phyloP scores from a whole-genome alignment of 2,329 filamentous ascomycete genomes.

The Penicillium capsulatum region DNA sequence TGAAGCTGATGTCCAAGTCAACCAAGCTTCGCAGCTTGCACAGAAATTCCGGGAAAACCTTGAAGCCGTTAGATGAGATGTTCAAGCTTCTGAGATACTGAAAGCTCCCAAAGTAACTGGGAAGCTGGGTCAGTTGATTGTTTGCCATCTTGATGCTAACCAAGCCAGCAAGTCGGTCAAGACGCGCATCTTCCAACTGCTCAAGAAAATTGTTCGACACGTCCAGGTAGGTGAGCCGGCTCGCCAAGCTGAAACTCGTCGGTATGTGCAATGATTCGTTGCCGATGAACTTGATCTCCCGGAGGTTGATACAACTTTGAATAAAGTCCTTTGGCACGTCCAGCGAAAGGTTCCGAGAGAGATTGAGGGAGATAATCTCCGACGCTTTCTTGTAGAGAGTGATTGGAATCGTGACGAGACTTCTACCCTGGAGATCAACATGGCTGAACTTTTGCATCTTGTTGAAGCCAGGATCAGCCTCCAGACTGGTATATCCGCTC shows the following conservation, averaged over 20 bases:
- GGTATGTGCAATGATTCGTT: conserved; percentile 88
- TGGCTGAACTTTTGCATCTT: conserved; percentile 89
- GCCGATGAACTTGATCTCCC: conserved; percentile 93
- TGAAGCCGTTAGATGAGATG: conserved; percentile 87
- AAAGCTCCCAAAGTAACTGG: conserved; percentile 77
- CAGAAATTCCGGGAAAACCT: conserved; percentile 78
- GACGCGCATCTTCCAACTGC: conserved; percentile 76
- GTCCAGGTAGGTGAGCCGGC: conserved; percentile 79
- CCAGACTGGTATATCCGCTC: conserved; percentile 68
- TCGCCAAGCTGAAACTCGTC: conserved; percentile 75
- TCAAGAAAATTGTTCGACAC: conserved; percentile 92
- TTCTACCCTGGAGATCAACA: conserved; percentile 84
- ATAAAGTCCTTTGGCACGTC: conserved; percentile 96
- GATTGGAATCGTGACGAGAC: conserved; percentile 91
- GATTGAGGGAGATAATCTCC: conserved; percentile 91
- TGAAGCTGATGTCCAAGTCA: conserved; percentile 96
- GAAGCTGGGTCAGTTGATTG: conserved; percentile 76
- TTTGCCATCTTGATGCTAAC: conserved; percentile 91
- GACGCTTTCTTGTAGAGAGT: conserved; percentile 83
- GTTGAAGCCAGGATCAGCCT: conserved; percentile 72
- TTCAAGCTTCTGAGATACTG: conserved; percentile 76
- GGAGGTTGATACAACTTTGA: conserved; percentile 81
- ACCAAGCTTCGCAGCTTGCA: conserved; percentile 78
- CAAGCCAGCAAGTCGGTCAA: conserved; percentile 69
- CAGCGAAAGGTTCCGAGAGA: conserved; percentile 86